A percentile compares a stretch with the other conserved stretches of the same genome.
phyloP scores from a whole-genome alignment of 306 rosid genomes.

The Quercus aquifolioides region DNA sequence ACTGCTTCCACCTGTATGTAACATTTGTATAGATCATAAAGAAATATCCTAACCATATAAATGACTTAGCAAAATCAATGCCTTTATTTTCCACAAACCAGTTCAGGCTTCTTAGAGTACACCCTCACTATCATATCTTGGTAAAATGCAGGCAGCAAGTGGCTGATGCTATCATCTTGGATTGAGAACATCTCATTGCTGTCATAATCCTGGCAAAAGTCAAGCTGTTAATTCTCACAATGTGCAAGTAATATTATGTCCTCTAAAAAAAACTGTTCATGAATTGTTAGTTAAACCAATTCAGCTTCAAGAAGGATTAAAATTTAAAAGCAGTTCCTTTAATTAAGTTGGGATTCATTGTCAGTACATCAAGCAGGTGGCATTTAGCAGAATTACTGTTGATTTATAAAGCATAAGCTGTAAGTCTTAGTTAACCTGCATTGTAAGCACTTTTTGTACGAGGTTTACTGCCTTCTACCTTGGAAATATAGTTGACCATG shows the following conservation, averaged over 20 bases:
- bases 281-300: background rate
- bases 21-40: background rate
- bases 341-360: background rate
- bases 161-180: slow-evolving; percentile 61
- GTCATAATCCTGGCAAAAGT: slow-evolving; percentile 61
- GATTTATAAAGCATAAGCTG: background rate
- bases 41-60: background rate
- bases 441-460: background rate
- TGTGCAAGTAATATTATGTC: background rate
- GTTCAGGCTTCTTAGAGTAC: slow-evolving; percentile 74
- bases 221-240: slow-evolving; percentile 7
- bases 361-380: background rate
- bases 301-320: background rate
- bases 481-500: background rate
- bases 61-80: background rate
- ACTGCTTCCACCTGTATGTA: slow-evolving; percentile 61
- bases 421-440: background rate
- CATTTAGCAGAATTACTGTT: background rate
- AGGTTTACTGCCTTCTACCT: no score
- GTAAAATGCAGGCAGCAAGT: slow-evolving; percentile 67
- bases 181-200: slow-evolving; percentile 50
- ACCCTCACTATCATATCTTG: slow-evolving; percentile 81
- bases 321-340: background rate
- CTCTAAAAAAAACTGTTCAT: background rate
- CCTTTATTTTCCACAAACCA: slow-evolving; percentile 48